A percentile compares a stretch with the other conserved stretches of the same genome.
phyloP scores from a whole-genome alignment of 164 flowering plant species.

The Nymphaea thermarum region DNA sequence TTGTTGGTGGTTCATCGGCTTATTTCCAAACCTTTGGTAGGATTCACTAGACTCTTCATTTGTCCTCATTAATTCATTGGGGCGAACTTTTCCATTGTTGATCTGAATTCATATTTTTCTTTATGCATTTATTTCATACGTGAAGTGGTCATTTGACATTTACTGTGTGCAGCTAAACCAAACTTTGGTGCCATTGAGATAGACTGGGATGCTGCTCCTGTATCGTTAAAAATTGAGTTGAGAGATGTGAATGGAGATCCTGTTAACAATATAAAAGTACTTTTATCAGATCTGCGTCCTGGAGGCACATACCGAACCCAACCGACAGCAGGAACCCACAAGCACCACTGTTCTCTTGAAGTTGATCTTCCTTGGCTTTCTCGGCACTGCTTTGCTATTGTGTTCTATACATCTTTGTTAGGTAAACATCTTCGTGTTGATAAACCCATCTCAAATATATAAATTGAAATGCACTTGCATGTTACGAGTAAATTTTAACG shows the following conservation, averaged over 20 bases:
- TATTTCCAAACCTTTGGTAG: too few species aligned
- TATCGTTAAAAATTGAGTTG: constrained; percentile 37
- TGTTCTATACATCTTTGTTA: constrained; percentile 27
- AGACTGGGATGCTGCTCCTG: constrained; percentile 53
- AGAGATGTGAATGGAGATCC: constrained; percentile 44
- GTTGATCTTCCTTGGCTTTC: constrained; percentile 41
- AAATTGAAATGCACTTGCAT: too few species aligned
- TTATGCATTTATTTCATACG: too few species aligned
- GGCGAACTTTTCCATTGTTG: too few species aligned
- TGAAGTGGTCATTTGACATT: too few species aligned
- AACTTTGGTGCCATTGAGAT: constrained; percentile 67
- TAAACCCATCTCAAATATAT: too few species aligned
- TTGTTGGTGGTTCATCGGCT: too few species aligned
- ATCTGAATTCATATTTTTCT: too few species aligned
- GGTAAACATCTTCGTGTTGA: constrained; percentile 14
- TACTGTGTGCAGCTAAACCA: constrained; percentile 34
- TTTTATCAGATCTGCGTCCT: too few species aligned
- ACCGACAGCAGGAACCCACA: constrained; percentile 10
- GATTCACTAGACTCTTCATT: too few species aligned
- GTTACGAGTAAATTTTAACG: too few species aligned
- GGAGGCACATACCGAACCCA: constrained; percentile 1
- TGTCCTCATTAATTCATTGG: too few species aligned
- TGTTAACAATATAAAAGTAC: constrained; percentile 18
- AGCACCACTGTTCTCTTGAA: constrained; percentile 50
- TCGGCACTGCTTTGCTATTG: constrained; percentile 44